Conservation (phyloP, 495 filamentous ascomycete species). For the Collariella sp. region DNA sequence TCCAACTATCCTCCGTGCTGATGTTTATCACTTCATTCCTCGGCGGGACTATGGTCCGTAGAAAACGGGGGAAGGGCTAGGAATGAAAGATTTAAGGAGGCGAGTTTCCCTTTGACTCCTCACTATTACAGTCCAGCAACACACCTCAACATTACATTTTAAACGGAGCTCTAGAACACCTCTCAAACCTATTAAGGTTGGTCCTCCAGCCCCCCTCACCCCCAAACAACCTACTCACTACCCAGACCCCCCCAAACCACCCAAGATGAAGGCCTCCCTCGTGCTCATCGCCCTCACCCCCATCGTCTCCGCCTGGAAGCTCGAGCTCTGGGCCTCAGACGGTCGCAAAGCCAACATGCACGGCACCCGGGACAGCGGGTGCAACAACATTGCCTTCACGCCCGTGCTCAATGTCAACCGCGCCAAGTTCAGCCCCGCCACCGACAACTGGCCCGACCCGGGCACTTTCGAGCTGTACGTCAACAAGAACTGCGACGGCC, state of each 20-base stretch:
- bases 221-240: background rate
- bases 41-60: background rate
- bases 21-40: background rate
- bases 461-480: slow-evolving; percentile 6
- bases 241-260: background rate
- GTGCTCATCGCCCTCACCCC: slow-evolving; percentile 1
- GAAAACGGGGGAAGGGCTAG: background rate
- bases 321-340: slow-evolving; percentile 3
- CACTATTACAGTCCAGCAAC: too few relatives aligned
- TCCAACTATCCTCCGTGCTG: background rate
- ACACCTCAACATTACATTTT: too few relatives aligned
- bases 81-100: background rate
- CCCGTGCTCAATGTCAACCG: slow-evolving; percentile 9
- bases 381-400: slow-evolving; percentile 11
- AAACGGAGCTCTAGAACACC: too few relatives aligned
- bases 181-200: too few relatives aligned
- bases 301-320: slow-evolving; percentile 8
- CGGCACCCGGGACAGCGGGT: slow-evolving; percentile 6
- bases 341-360: background rate
- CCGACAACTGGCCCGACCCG: slow-evolving; percentile 1
- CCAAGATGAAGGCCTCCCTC: slow-evolving; percentile 9
- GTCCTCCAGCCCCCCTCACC: too few relatives aligned
- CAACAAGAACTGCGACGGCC: slow-evolving; percentile 3
- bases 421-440: slow-evolving; percentile 1
- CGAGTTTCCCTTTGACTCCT: background rate